Percentiles rank a stretch among this genome's conserved stretches.
These are phyloP conservation scores for Epichloe aotearoae DNA, from an alignment of 2,329 filamentous ascomycete genomes.

Conservation along the genomic window DNA sequence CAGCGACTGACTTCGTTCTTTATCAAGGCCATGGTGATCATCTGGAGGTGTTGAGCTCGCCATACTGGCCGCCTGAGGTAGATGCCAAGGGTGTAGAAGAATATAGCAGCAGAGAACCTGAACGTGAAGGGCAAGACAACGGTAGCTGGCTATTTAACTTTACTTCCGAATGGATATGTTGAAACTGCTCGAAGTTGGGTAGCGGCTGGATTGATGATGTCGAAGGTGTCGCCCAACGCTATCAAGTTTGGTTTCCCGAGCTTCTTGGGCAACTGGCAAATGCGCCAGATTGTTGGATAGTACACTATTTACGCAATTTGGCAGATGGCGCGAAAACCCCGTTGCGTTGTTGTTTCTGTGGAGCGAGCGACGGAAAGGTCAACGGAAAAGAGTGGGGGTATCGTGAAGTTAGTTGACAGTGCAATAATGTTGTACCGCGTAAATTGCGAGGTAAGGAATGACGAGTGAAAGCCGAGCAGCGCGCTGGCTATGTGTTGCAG, in stretches of 20 bases:
- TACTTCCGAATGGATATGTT: not conserved
- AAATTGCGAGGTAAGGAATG: not conserved
- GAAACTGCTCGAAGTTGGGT: not conserved
- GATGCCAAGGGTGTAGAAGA: not conserved
- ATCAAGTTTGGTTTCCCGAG: not conserved
- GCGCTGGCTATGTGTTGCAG: not conserved
- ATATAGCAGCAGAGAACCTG: not conserved
- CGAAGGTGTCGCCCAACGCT: too few species aligned
- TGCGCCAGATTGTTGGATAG: not conserved
- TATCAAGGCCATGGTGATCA: not conserved
- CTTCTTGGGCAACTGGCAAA: not conserved
- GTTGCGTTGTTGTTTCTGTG: constrained; percentile 1
- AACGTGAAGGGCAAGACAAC: not conserved
- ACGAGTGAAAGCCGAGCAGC: not conserved
- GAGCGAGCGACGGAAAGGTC: constrained; percentile 7
- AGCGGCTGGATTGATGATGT: not conserved
- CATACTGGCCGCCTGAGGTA: constrained; percentile 1
- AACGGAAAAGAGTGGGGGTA: not conserved
- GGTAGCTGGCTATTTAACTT: not conserved
- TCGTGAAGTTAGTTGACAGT: not conserved
- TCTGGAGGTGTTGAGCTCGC: constrained; percentile 1
- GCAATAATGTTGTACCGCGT: not conserved
- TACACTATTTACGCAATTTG: not conserved
- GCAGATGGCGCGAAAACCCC: not conserved
- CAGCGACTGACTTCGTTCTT: constrained; percentile 1